phyloP scores from a whole-genome alignment of 768 basidiomycete species.

The Gymnopilus junonius region DNA sequence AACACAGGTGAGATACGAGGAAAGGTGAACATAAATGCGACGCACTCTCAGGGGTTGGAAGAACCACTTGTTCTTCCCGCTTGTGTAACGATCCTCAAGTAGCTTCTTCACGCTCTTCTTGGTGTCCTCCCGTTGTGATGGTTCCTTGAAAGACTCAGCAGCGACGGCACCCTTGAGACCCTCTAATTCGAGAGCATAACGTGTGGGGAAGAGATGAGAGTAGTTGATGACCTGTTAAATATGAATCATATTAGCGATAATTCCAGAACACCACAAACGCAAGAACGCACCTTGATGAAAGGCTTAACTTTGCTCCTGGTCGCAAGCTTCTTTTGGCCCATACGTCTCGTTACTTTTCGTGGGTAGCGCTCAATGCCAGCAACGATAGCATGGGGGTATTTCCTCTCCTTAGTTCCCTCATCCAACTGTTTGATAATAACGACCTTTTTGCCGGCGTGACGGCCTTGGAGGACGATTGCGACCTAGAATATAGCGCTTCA shows the following conservation, averaged over 20 bases:
- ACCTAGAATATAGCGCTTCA: constrained; percentile 52
- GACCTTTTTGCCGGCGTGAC: constrained; percentile 99
- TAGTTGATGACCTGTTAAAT: constrained; percentile 87
- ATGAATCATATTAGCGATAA: neutral
- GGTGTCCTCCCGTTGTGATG: constrained; percentile 89
- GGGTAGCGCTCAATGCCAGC: constrained; percentile 99
- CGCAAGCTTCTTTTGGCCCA: constrained; percentile 95
- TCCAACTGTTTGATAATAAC: constrained; percentile 98
- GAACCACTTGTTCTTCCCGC: constrained; percentile 99
- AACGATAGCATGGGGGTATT: constrained; percentile 97
- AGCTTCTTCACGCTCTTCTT: constrained; percentile 97
- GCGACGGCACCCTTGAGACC: constrained; percentile 86
- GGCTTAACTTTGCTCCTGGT: constrained; percentile 98
- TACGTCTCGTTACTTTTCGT: constrained; percentile 94
- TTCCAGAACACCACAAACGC: neutral
- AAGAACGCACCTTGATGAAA: constrained; percentile 94
- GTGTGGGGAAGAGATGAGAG: constrained; percentile 98
- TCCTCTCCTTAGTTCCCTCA: constrained; percentile 95
- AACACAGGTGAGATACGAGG: constrained; percentile 4
- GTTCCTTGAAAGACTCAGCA: constrained; percentile 96
- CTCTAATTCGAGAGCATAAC: constrained; percentile 97
- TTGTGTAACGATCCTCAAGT: constrained; percentile 92
- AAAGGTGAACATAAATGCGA: neutral
- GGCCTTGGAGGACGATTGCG: constrained; percentile 97
- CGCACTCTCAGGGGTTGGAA: constrained; percentile 84